Evolutionary conservation across 495 filamentous ascomycete species (phyloP).

Genomic region (Hypoxylon trugodes): DNA sequence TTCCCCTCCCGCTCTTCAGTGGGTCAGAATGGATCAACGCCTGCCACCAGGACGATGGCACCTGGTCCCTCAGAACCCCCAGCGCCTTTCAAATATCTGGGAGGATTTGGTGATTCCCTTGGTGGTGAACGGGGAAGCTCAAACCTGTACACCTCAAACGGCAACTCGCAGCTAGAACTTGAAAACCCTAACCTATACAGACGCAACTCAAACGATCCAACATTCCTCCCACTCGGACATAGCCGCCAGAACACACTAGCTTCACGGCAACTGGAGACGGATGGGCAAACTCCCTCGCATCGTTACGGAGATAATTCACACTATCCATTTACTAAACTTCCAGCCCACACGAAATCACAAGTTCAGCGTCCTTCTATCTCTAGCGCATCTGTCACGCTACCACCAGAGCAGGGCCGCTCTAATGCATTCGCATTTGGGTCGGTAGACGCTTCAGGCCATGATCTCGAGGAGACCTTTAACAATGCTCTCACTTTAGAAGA

Average conservation of each 20-base stretch:
- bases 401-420: constrained; percentile 25
- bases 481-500: constrained; percentile 28
- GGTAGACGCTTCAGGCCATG: constrained; percentile 21
- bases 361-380: constrained; percentile 37
- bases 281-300: constrained; percentile 16
- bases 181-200: constrained; percentile 18
- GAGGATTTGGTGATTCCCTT: constrained; percentile 24
- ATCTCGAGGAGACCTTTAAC: constrained; percentile 29
- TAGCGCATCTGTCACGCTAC: constrained; percentile 12
- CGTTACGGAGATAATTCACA: constrained; percentile 25
- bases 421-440: constrained; percentile 17
- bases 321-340: constrained; percentile 21
- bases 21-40: constrained; percentile 17
- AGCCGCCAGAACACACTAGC: constrained; percentile 24
- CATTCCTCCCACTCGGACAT: constrained; percentile 21
- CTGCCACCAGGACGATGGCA: constrained; percentile 23
- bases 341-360: constrained; percentile 13
- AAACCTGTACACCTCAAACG: constrained; percentile 21
- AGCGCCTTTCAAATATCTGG: constrained; percentile 12
- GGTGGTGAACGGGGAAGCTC: constrained; percentile 19
- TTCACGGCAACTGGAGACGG: constrained; percentile 28
- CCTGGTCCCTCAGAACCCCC: constrained; percentile 33
- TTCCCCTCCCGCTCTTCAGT: constrained; percentile 21
- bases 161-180: constrained; percentile 18
- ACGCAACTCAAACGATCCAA: constrained; percentile 40